Evolutionary conservation across 192 early-diverging fungal genomes (phyloP).

Genomic region (Gonapodya sp.): DNA sequence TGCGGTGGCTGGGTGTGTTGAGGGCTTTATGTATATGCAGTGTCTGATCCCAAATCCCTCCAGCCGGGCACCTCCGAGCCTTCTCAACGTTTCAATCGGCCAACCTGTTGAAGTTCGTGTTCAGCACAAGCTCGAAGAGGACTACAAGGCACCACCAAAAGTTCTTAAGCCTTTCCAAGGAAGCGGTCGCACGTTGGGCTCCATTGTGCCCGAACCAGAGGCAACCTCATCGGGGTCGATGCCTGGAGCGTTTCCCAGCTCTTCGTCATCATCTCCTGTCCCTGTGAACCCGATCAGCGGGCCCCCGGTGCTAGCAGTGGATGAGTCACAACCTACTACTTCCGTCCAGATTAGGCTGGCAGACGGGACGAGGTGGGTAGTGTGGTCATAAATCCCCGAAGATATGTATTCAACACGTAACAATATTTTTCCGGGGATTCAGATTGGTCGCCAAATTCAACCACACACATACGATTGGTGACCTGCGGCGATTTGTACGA

Average conservation of each 20-base stretch:
- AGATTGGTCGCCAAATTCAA: slow-evolving; percentile 84
- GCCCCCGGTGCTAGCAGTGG: slow-evolving; percentile 40
- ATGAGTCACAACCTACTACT: slow-evolving; percentile 66
- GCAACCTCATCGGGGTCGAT: not conserved
- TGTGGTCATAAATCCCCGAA: not conserved
- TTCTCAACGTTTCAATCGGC: slow-evolving; percentile 77
- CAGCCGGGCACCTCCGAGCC: slow-evolving; percentile 74
- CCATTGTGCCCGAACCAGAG: slow-evolving; percentile 24
- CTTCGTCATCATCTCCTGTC: slow-evolving; percentile 21
- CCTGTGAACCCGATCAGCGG: slow-evolving; percentile 10
- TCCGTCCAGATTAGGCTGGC: slow-evolving; percentile 84
- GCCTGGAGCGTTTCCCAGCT: slow-evolving; percentile 21
- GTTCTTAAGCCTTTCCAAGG: slow-evolving; percentile 71
- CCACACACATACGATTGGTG: slow-evolving; percentile 80
- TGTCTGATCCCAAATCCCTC: not conserved
- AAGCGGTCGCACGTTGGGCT: slow-evolving; percentile 69
- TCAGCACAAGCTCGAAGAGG: slow-evolving; percentile 68
- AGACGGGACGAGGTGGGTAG: slow-evolving; percentile 63
- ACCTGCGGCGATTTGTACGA: slow-evolving; percentile 67
- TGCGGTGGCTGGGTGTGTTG: slow-evolving; percentile 23
- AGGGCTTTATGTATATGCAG: not conserved
- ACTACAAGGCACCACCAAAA: slow-evolving; percentile 75
- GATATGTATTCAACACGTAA: not conserved
- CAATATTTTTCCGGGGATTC: not conserved
- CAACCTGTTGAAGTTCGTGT: slow-evolving; percentile 88